phyloP scores from a whole-genome alignment of 139 green algal genomes.

The Chlorella vulgaris region DNA sequence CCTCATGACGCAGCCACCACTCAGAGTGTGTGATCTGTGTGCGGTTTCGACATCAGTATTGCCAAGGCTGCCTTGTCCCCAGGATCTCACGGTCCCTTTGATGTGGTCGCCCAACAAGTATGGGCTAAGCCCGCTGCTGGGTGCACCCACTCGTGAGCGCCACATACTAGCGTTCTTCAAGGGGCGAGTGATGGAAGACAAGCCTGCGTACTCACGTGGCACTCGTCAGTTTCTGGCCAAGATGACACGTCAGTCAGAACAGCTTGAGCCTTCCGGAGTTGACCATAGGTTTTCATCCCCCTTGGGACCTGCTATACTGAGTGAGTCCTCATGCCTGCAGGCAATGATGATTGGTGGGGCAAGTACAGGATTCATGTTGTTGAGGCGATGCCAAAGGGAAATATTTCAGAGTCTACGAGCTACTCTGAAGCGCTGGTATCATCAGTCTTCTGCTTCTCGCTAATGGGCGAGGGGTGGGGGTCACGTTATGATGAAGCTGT shows the following conservation, averaged over 20 bases:
- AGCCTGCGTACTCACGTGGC: constrained; percentile 18
- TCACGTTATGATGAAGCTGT: background rate
- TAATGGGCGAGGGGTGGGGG: constrained; percentile 9
- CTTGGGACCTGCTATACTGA: no score
- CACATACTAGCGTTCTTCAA: constrained; percentile 55
- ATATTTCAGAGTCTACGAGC: background rate
- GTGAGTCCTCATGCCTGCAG: no score
- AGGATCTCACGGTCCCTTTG: constrained; percentile 54
- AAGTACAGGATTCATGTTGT: background rate
- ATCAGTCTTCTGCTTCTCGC: constrained; percentile 2
- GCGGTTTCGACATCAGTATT: background rate
- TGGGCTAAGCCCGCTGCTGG: constrained; percentile 30
- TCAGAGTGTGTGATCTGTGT: background rate
- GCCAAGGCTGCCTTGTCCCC: background rate
- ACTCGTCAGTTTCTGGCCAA: constrained; percentile 30
- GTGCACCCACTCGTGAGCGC: background rate
- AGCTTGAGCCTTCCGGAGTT: no score
- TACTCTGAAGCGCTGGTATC: background rate
- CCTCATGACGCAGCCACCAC: no score
- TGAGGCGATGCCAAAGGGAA: background rate
- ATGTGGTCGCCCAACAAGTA: constrained; percentile 48
- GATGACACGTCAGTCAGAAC: background rate
- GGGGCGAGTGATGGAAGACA: constrained; percentile 10
- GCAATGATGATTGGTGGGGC: constrained; percentile 11
- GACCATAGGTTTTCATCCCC: no score